phyloP scores from a whole-genome alignment of 2,329 filamentous ascomycete genomes.

The Lasiodiplodia gonubiensis region DNA sequence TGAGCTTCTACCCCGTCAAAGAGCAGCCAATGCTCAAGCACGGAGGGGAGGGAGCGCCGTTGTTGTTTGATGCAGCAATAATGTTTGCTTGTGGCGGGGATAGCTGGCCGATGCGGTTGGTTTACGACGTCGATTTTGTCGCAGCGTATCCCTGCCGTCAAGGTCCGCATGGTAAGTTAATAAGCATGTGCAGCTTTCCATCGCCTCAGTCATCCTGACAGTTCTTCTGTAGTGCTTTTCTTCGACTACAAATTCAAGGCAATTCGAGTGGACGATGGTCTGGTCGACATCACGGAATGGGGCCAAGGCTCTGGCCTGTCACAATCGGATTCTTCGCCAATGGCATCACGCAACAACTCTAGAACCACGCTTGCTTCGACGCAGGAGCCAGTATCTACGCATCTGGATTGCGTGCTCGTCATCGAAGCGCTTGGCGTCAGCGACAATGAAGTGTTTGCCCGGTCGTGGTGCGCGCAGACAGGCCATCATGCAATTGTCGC shows the following conservation, averaged over 20 bases:
- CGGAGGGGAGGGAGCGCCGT: constrained; percentile 38
- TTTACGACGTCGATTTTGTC: constrained; percentile 50
- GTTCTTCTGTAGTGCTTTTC: constrained; percentile 61
- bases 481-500: constrained; percentile 74
- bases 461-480: constrained; percentile 80
- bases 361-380: constrained; percentile 24
- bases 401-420: constrained; percentile 69
- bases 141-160: constrained; percentile 49
- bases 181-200: no score
- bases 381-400: constrained; percentile 39
- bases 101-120: constrained; percentile 47
- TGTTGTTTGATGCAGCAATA: constrained; percentile 47
- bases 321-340: constrained; percentile 10
- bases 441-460: constrained; percentile 77
- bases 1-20: constrained; percentile 62
- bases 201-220: constrained; percentile 3
- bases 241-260: constrained; percentile 70
- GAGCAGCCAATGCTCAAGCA: constrained; percentile 40
- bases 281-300: constrained; percentile 72
- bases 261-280: constrained; percentile 65
- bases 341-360: constrained; percentile 38
- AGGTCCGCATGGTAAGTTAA: constrained; percentile 46
- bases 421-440: constrained; percentile 74
- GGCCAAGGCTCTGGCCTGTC: constrained; percentile 40
- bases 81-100: constrained; percentile 48